Evolutionary conservation across 2,329 filamentous ascomycete species (phyloP), one percentile per base, ranked within the genome.

Genomic region (Claviceps digitariae): DNA sequence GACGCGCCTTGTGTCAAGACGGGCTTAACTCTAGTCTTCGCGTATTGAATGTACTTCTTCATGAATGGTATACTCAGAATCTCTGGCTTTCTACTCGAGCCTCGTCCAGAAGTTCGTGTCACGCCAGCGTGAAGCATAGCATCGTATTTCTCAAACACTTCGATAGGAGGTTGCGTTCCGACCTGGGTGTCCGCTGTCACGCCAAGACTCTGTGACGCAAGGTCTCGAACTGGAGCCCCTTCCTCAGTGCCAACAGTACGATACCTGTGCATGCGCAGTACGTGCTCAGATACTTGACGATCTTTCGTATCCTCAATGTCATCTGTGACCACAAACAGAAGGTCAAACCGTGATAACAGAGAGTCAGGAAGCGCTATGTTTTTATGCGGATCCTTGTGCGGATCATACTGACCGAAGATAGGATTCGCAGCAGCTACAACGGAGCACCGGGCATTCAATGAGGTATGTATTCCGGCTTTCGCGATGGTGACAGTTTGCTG

Each of bases 21-120:
- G 0, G 93, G 93, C 77, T 90, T 94, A 63, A 95, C 79, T 64
- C 93, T 78, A 38, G 81, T 86, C 74, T 98, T 98, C 58, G 93
- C 90, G 68, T 98, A 98, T 66, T 98, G 93, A 47, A 98, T 94
- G 69, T 96, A 98, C 72, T 98, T 98, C 74, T 98, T 98, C 75
- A 98, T 90, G 71, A 98, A 98, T 0, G 90, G 87, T 56, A 98
- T 96, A 71, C 87, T 95, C 52, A 98, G 75, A 15, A 98, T 87
- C 67, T 96, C 90, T 5, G 87, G 81, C 58, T 86, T 85, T 67
- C 87, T 86, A 60, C 81, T 82, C 27, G 84, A 73, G 12, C 87
- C 87, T 41, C 88, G 81, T 10, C 86, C 86, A 13, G 83, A 77
- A 4, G 84, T 88, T 17, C 88, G 71, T 7, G 83, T 88, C 48